Evolutionary conservation across 495 filamentous ascomycete species (phyloP).

Genomic region (Penicillium silybi): DNA sequence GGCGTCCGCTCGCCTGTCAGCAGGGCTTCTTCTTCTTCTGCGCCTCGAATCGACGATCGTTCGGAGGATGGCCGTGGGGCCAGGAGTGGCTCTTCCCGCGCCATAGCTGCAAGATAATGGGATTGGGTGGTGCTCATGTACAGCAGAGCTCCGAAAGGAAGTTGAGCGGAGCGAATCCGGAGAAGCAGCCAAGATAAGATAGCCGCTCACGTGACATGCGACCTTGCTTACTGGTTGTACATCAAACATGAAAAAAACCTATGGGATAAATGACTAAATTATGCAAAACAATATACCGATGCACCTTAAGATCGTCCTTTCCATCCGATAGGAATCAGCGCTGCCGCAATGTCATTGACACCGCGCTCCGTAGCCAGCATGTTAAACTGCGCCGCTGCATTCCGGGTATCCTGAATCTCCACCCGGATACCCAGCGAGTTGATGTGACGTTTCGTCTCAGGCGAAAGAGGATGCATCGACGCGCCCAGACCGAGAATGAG

Average conservation of each 20-base stretch:
- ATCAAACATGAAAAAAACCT: neutral
- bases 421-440: constrained; percentile 77
- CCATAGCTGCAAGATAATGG: constrained; percentile 25
- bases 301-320: constrained; percentile 41
- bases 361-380: constrained; percentile 80
- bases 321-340: constrained; percentile 84
- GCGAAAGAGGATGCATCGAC: constrained; percentile 68
- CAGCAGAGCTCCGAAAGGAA: constrained; percentile 1
- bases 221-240: neutral
- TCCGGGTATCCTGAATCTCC: constrained; percentile 88
- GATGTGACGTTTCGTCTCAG: constrained; percentile 65
- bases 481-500: constrained; percentile 84
- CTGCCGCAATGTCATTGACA: constrained; percentile 76
- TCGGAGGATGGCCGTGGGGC: constrained; percentile 44
- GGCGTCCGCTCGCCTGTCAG: constrained; percentile 52
- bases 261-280: neutral
- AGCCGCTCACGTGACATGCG: neutral
- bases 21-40: constrained; percentile 62
- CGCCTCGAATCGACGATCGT: constrained; percentile 40
- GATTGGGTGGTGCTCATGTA: constrained; percentile 4
- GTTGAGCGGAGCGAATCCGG: constrained; percentile 3
- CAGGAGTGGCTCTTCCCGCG: constrained; percentile 44
- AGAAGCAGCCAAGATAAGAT: constrained; percentile 6
- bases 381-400: constrained; percentile 90
- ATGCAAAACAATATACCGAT: neutral